phyloP scores from a whole-genome alignment of 2,329 filamentous ascomycete species.

The Arthrobotrys megalospora region DNA sequence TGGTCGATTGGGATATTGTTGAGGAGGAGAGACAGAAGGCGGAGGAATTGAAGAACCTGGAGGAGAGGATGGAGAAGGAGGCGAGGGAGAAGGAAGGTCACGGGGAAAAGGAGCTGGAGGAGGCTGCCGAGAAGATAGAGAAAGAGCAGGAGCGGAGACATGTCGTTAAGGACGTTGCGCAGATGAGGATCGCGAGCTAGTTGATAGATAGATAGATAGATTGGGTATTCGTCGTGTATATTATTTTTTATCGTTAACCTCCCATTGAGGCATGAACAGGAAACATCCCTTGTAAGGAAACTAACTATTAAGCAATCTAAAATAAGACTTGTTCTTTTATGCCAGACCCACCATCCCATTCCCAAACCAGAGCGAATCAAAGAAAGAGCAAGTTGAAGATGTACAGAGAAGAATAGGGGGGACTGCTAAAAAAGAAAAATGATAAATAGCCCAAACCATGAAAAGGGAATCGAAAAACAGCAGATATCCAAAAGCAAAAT shows the following conservation, averaged over 20 bases:
- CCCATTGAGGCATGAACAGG: background rate
- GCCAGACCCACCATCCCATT: constrained; percentile 13
- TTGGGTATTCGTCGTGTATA: constrained; percentile 22
- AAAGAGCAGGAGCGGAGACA: constrained; percentile 55
- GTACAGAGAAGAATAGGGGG: constrained; percentile 26
- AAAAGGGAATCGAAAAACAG: background rate
- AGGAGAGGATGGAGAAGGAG: constrained; percentile 59
- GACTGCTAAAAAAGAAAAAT: background rate
- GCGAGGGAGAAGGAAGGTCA: constrained; percentile 52
- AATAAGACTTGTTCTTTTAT: constrained; percentile 7
- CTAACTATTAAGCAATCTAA: constrained; percentile 3
- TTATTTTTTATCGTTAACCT: constrained; percentile 12
- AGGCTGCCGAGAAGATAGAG: constrained; percentile 61
- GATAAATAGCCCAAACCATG: background rate
- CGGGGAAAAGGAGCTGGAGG: constrained; percentile 17
- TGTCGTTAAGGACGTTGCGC: constrained; percentile 63
- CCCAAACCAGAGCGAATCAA: constrained; percentile 5
- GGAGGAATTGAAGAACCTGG: constrained; percentile 52
- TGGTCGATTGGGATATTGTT: constrained; percentile 70
- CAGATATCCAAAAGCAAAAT: background rate
- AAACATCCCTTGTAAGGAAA: background rate
- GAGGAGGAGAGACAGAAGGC: constrained; percentile 64
- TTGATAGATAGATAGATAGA: background rate
- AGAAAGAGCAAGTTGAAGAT: constrained; percentile 17
- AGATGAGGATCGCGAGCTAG: constrained; percentile 49